Base-by-base conservation (phyloP, 1,284 basidiomycete species). In the Erythrobasidium hasegawianum region DNA sequence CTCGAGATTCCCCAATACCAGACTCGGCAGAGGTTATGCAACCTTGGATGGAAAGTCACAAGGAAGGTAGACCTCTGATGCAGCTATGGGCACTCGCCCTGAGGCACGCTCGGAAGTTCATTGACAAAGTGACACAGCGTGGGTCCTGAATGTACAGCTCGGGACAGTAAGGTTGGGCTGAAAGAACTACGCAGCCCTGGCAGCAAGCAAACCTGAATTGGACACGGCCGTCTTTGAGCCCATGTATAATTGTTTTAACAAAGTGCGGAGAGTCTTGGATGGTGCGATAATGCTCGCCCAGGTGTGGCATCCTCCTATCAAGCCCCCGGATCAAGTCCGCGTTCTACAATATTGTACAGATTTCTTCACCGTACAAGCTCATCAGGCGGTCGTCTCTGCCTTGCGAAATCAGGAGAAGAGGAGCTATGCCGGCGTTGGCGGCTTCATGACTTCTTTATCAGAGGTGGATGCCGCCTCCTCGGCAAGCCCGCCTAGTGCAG, bases 111-210 rank as follows among this genome's bases (percentile, higher is more conserved):
- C 55, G 62, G 5, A 52, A n/a, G 11, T 65, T 65, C 27, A 56
- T 65, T 11, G 57, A 49, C 22, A 47, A 58, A n/a, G 49, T 65
- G 5, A 52, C 62, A 10, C 62, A 65, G 45, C 62, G 62, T 65
- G 53, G 8, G 62, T 27, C 18, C 10, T n/a, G n/a, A n/a, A n/a
- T n/a, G n/a, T n/a, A n/a, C n/a, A n/a, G n/a, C n/a, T n/a, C n/a
- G n/a, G n/a, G n/a, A n/a, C n/a, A n/a, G n/a, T n/a, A n/a, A n/a
- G n/a, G n/a, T n/a, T n/a, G 11, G 26, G 11, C 20, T 10, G 22
- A 10, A 13, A 10, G 20, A 55, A 14, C 11, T 26, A 3, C 9
- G 9, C 18, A 65, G 62, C 62, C 22, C 47, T 65, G n/a, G 62
- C 62, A 2, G 56, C 47, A 16, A 43, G 55, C 14, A 29, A 47